phyloP scores from a whole-genome alignment of 495 filamentous ascomycete species.

The Penicillium chermesinum region DNA sequence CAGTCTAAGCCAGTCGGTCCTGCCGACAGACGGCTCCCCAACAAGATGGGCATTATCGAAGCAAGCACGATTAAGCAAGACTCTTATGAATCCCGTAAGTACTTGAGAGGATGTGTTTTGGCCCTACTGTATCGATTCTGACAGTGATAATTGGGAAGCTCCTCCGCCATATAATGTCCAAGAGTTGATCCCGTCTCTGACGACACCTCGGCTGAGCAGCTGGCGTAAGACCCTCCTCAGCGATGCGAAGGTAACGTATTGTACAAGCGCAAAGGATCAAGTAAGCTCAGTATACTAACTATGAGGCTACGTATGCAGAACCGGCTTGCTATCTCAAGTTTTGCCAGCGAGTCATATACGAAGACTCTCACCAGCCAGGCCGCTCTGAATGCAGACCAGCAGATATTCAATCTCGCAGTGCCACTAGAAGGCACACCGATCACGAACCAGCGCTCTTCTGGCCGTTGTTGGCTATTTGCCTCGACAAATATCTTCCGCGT shows the following conservation, averaged over 20 bases:
- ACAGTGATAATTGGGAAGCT: not conserved
- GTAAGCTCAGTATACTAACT: not conserved
- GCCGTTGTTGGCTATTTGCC: conserved; percentile 88
- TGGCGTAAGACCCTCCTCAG: not conserved
- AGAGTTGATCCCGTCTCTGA: not conserved
- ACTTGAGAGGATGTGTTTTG: too few relatives aligned
- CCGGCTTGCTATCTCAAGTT: conserved; percentile 62
- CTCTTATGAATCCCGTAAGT: not conserved
- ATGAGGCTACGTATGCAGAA: conserved; percentile 34
- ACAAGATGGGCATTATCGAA: not conserved
- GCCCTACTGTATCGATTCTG: not conserved
- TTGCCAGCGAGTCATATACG: conserved; percentile 53
- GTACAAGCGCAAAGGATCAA: not conserved
- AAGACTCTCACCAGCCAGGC: conserved; percentile 47
- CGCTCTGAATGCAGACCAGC: conserved; percentile 55
- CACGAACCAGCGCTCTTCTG: conserved; percentile 74
- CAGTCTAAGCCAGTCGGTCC: not conserved
- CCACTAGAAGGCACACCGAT: conserved; percentile 76
- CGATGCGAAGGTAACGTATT: not conserved
- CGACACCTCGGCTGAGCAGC: not conserved
- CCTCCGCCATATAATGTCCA: not conserved
- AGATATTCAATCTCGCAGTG: conserved; percentile 78
- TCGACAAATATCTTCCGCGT: conserved; percentile 82
- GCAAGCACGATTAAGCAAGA: not conserved
- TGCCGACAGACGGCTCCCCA: not conserved